Conservation (phyloP, 495 filamentous ascomycete genomes). For the Pseudomonodictys pantanalensis region DNA sequence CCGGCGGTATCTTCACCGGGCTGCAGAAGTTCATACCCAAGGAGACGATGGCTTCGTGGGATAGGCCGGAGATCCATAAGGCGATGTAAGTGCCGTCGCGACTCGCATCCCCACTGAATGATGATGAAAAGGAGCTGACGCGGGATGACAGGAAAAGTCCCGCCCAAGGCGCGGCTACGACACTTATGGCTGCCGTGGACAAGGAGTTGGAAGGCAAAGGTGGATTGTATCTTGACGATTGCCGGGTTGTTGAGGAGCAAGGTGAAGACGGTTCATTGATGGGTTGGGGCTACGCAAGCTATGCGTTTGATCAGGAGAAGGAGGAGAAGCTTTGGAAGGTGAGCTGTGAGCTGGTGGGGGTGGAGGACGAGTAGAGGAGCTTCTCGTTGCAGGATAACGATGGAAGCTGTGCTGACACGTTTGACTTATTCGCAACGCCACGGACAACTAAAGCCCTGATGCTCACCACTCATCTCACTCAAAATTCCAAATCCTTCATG, state of each 20-base stretch:
- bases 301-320: slow-evolving; percentile 26
- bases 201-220: slow-evolving; percentile 44
- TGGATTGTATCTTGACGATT: slow-evolving; percentile 45
- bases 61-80: slow-evolving; percentile 33
- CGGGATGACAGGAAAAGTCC: slow-evolving; percentile 21
- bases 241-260: slow-evolving; percentile 31
- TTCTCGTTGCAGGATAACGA: no score
- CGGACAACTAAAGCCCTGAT: no score
- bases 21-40: background rate
- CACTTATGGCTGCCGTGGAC: slow-evolving; percentile 43
- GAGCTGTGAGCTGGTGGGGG: slow-evolving; percentile 23
- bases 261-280: background rate
- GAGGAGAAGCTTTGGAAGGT: slow-evolving; percentile 32
- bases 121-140: slow-evolving; percentile 7
- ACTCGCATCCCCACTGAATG: slow-evolving; percentile 17
- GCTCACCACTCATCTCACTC: no score
- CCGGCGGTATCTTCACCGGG: slow-evolving; percentile 28
- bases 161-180: slow-evolving; percentile 44
- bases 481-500: slow-evolving; percentile 1
- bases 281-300: slow-evolving; percentile 19
- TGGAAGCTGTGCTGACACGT: no score
- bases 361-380: no score
- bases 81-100: slow-evolving; percentile 27
- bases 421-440: no score
- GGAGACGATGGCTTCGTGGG: no score